phyloP scores from a whole-genome alignment of 176 grass and related monocot species.

The Oryza punctata region DNA sequence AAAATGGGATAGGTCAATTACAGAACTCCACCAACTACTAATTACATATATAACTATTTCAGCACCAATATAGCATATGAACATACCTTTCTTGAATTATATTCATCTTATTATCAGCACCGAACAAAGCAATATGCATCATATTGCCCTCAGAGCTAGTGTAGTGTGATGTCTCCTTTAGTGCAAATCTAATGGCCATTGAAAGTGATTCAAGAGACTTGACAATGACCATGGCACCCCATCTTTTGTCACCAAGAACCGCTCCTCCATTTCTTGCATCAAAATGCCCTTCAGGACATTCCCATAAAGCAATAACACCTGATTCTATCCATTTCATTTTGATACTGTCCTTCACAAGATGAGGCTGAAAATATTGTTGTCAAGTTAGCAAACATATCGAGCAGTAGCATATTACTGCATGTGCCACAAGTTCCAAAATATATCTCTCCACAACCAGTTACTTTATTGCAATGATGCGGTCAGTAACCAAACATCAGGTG shows the following conservation, averaged over 20 bases:
- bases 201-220: constrained; percentile 70
- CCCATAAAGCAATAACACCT: constrained; percentile 72
- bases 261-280: constrained; percentile 39
- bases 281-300: constrained; percentile 64
- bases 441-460: neutral
- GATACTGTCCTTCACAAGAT: constrained; percentile 77
- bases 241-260: constrained; percentile 49
- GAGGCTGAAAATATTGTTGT: constrained; percentile 62
- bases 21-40: constrained; percentile 4
- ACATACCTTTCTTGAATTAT: constrained; percentile 63
- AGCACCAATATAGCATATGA: constrained; percentile 11
- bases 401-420: neutral
- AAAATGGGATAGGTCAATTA: constrained; percentile 16
- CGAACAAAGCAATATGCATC: constrained; percentile 84
- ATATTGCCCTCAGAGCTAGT: constrained; percentile 65
- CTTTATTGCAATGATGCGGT: neutral
- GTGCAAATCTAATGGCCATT: constrained; percentile 57
- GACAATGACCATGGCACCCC: constrained; percentile 80
- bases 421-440: constrained; percentile 12
- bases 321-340: constrained; percentile 70
- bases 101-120: constrained; percentile 69
- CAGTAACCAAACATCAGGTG: neutral
- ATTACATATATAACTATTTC: neutral
- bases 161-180: constrained; percentile 51
- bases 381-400: constrained; percentile 35